These are phyloP conservation scores for Aurinia saxatilis DNA, from an alignment of 345 rosid species.

Conservation along the genomic window DNA sequence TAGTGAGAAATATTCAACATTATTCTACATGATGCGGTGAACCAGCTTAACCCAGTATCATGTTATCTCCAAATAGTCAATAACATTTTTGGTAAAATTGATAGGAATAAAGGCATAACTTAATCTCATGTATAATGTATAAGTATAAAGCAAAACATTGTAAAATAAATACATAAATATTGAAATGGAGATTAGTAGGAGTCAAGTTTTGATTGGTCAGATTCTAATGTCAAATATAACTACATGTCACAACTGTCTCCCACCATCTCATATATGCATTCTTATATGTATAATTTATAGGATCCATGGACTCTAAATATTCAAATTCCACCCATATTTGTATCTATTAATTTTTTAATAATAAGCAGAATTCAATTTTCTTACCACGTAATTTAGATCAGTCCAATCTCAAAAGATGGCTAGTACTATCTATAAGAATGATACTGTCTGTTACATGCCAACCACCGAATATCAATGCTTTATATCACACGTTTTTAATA, in stretches of 20 bases:
- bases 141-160: not conserved
- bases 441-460: constrained; percentile 21
- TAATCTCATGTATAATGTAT: not conserved
- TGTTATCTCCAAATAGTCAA: not conserved
- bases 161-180: not conserved
- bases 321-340: not conserved
- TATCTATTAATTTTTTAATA: not conserved
- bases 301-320: constrained; percentile 10
- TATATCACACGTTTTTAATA: not conserved
- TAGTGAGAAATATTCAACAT: not conserved
- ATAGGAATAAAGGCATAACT: not conserved
- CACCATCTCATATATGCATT: constrained; percentile 27
- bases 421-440: constrained; percentile 18
- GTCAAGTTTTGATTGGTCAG: constrained; percentile 28
- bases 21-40: not conserved
- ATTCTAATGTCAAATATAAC: constrained; percentile 9
- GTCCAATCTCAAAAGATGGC: constrained; percentile 17
- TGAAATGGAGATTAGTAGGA: constrained; percentile 24
- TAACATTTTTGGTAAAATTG: not conserved
- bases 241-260: constrained; percentile 32
- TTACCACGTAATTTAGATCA: constrained; percentile 13
- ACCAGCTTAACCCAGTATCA: not conserved
- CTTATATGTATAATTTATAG: not conserved
- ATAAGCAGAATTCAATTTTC: not conserved
- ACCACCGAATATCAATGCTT: constrained; percentile 20